phyloP scores from a whole-genome alignment of 139 green algal genomes.

The Limnomonas spitsbergensis region DNA sequence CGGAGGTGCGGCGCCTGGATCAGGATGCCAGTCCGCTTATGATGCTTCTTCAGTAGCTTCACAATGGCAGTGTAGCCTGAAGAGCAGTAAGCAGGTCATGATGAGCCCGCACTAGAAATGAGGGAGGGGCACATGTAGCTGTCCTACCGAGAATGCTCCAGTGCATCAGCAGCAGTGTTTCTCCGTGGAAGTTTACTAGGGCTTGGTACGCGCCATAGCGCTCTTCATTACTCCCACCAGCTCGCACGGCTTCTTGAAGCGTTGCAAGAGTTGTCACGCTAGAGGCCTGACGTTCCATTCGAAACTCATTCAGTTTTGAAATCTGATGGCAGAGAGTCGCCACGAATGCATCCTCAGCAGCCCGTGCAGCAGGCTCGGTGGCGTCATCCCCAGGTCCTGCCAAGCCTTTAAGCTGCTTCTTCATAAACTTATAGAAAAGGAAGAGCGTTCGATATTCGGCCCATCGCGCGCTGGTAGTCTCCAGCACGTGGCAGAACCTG shows the following conservation, averaged over 20 bases:
- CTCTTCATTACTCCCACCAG: not conserved
- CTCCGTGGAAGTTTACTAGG: slow-evolving; percentile 76
- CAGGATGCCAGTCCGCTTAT: slow-evolving; percentile 74
- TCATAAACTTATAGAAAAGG: slow-evolving; percentile 15
- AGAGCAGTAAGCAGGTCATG: not conserved
- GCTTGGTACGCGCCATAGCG: slow-evolving; percentile 23
- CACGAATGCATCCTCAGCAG: not conserved
- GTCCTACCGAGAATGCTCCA: slow-evolving; percentile 41
- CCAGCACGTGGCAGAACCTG: slow-evolving; percentile 13
- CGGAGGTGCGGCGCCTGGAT: slow-evolving; percentile 59
- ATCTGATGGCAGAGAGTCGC: not conserved
- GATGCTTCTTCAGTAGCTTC: slow-evolving; percentile 92
- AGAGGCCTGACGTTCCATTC: slow-evolving; percentile 11
- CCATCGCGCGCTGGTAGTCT: not conserved
- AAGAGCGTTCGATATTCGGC: not conserved
- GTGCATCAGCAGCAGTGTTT: slow-evolving; percentile 78
- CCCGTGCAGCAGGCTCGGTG: not conserved
- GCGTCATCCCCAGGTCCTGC: not conserved
- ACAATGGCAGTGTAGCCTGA: slow-evolving; percentile 64
- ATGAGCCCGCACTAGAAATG: not conserved
- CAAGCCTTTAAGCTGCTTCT: slow-evolving; percentile 14
- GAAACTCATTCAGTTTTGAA: not conserved
- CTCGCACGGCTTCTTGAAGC: not conserved
- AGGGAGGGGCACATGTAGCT: not conserved
- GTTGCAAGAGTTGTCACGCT: not conserved